phyloP scores from a whole-genome alignment of 1,284 basidiomycete species.

The Schizopora paradoxa region DNA sequence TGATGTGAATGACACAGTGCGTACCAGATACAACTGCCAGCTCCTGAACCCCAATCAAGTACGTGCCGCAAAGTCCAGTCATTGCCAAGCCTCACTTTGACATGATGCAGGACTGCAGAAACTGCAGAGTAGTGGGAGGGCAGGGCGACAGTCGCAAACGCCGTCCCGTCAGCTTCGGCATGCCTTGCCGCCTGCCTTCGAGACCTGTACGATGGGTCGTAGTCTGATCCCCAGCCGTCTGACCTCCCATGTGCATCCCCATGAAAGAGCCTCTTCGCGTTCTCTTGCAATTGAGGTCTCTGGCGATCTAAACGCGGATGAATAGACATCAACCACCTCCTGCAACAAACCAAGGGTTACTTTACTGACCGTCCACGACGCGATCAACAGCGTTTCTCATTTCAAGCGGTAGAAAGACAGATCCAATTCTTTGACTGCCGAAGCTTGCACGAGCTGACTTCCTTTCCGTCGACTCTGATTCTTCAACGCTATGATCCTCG shows the following conservation, averaged over 20 bases:
- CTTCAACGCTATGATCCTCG: slow-evolving; percentile 28
- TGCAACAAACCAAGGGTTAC: slow-evolving; percentile 3
- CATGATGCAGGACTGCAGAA: slow-evolving; percentile 57
- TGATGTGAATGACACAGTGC: slow-evolving; percentile 19
- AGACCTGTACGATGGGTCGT: slow-evolving; percentile 55
- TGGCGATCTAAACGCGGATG: slow-evolving; percentile 44
- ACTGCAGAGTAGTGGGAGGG: slow-evolving; percentile 75
- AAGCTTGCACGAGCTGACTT: slow-evolving; percentile 79
- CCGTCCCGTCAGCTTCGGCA: slow-evolving; percentile 61
- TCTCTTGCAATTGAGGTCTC: slow-evolving; percentile 57
- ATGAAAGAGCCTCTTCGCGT: slow-evolving; percentile 65
- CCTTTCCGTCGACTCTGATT: slow-evolving; percentile 39
- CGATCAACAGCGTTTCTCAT: slow-evolving; percentile 54
- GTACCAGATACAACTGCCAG: slow-evolving; percentile 72
- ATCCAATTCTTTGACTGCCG: slow-evolving; percentile 67
- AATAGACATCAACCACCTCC: slow-evolving; percentile 7
- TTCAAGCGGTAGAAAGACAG: slow-evolving; percentile 64
- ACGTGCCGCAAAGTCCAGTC: slow-evolving; percentile 53
- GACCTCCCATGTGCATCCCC: slow-evolving; percentile 29
- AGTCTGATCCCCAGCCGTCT: slow-evolving; percentile 46
- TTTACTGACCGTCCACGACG: slow-evolving; percentile 52
- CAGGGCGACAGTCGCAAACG: slow-evolving; percentile 68
- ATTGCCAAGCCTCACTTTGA: slow-evolving; percentile 55
- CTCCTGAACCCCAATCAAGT: slow-evolving; percentile 72
- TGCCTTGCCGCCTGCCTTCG: slow-evolving; percentile 50